Evolutionary conservation across 2,329 filamentous ascomycete genomes (phyloP).

Genomic region (Allantophomopsis cytisporea): DNA sequence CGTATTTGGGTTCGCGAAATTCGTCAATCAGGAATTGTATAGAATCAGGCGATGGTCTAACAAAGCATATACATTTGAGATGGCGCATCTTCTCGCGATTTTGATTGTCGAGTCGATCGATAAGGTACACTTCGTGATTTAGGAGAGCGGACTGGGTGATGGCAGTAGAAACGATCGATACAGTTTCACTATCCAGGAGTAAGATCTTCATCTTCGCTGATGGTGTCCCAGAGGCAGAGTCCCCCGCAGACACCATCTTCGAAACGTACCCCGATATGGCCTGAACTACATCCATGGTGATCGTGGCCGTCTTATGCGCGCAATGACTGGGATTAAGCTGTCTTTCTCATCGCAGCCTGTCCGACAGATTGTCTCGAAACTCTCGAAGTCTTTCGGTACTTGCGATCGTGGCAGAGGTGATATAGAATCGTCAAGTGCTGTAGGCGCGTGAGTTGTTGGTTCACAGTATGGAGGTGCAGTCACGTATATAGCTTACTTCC

Average conservation of each 20-base stretch:
- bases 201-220: slow-evolving; percentile 97
- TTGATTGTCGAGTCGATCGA: slow-evolving; percentile 84
- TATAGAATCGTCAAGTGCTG: too few species aligned
- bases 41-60: slow-evolving; percentile 83
- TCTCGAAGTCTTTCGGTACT: too few species aligned
- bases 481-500: too few species aligned
- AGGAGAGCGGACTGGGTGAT: slow-evolving; percentile 91
- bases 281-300: slow-evolving; percentile 81
- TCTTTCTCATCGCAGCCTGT: not conserved
- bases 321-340: not conserved
- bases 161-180: slow-evolving; percentile 85
- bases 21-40: slow-evolving; percentile 93
- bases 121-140: slow-evolving; percentile 95
- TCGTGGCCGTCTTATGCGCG: not conserved
- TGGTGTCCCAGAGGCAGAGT: slow-evolving; percentile 49
- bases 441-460: too few species aligned
- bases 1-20: slow-evolving; percentile 89
- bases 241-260: slow-evolving; percentile 84
- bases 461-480: too few species aligned
- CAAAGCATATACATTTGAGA: slow-evolving; percentile 81
- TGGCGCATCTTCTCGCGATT: slow-evolving; percentile 96
- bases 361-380: too few species aligned
- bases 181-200: slow-evolving; percentile 83
- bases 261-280: slow-evolving; percentile 89
- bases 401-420: too few species aligned